Base-by-base conservation (phyloP, 306 rosid species). In the Adenanthera pavonina region DNA sequence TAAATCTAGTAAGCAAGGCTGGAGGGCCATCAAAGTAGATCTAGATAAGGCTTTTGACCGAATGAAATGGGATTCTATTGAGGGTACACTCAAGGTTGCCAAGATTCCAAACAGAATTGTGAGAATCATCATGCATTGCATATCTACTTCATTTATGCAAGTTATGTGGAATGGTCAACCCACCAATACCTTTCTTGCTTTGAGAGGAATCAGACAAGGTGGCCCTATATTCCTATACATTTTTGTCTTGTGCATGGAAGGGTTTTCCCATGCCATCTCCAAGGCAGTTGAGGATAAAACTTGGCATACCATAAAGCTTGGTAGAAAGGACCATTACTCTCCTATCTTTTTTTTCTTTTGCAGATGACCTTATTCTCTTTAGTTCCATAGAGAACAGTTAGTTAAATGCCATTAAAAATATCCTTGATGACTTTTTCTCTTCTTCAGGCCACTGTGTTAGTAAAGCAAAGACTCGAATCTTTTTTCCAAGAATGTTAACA, bases 381-480 rank as follows among this genome's bases (percentile, higher is more conserved):
- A 4, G 57, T 6, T 0, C 46, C 0, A 52, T 6, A 1, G 4
- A 5, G 19, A 2, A 1, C 0, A 2, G 7, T 0, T 20, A 52
- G 6, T 5, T 52, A 0, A 4, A 3, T 0, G 0, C 16, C 0
- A 5, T 52, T 1, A 6, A 52, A 0, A 3, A 52, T 1, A 4
- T 16, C 1, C 20, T 52, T 3, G 19, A 15, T 0, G 57, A 52
- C 0, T 52, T 52, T 5, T 52, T n/a, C 57, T 0, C 0, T 2
- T 15, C n/a, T 2, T 52, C 6, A 1, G 57, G 57, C 1, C 57
- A 52, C 1, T 4, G 1, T 1, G 20, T 52, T 0, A 52, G 15
- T 3, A 8, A 5, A 0, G 5, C 5, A 0, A 51, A 51, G 1
- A 51, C 57, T 0, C 14, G 19, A 3, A 15, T 15, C n/a, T 5